Evolutionary conservation across 2,329 filamentous ascomycete species (phyloP).

Genomic region (Colletotrichum costaricense): DNA sequence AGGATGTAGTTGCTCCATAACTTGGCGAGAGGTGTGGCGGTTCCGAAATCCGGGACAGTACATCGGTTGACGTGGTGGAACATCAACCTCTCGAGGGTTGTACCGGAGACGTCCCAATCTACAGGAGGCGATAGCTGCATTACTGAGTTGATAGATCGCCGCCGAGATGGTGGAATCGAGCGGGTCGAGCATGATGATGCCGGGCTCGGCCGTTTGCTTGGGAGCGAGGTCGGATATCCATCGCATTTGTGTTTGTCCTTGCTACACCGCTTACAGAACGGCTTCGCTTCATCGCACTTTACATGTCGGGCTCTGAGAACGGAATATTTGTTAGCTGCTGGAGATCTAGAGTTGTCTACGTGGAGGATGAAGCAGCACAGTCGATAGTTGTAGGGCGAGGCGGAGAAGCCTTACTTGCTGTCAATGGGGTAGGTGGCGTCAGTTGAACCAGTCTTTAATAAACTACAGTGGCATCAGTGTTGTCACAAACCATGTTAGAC

Average conservation of each 20-base stretch:
- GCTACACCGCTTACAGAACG: slow-evolving; percentile 32
- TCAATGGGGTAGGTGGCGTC: slow-evolving; percentile 1
- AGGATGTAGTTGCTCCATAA: slow-evolving; percentile 31
- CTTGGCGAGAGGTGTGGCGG: slow-evolving; percentile 16
- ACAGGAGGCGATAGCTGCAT: slow-evolving; percentile 20
- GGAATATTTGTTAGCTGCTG: neutral
- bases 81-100: slow-evolving; percentile 17
- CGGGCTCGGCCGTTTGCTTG: neutral
- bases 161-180: neutral
- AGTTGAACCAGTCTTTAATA: slow-evolving; percentile 8
- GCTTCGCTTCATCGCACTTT: slow-evolving; percentile 38
- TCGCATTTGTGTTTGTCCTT: slow-evolving; percentile 32
- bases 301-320: slow-evolving; percentile 29
- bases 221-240: slow-evolving; percentile 25
- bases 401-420: slow-evolving; percentile 30
- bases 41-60: slow-evolving; percentile 25
- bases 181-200: no score
- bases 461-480: slow-evolving; percentile 26
- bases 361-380: neutral
- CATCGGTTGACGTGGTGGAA: slow-evolving; percentile 29
- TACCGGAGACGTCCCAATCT: slow-evolving; percentile 14
- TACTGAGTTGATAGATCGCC: neutral
- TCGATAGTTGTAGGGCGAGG: neutral
- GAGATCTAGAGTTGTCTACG: neutral
- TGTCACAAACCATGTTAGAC: slow-evolving; percentile 35